Conservation (phyloP, 2,329 filamentous ascomycete genomes). For the Epichloe sp. region DNA sequence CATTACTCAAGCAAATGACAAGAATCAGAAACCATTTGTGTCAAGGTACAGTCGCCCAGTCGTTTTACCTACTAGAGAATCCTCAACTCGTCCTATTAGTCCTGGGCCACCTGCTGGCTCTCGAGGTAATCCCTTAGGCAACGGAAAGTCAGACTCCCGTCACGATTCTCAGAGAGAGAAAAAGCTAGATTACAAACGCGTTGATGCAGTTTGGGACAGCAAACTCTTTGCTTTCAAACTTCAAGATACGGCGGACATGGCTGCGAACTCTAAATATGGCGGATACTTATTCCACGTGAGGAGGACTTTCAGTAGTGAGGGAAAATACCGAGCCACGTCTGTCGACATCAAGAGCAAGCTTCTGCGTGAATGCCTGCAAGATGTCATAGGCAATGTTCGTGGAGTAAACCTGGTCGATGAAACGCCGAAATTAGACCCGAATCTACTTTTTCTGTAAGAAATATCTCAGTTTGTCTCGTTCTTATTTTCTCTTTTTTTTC, state of each 20-base stretch:
- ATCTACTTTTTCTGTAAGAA: conserved; percentile 51
- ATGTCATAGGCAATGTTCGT: conserved; percentile 23
- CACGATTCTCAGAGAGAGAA: conserved; percentile 12
- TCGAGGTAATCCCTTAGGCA: neutral
- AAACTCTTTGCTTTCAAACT: conserved; percentile 38
- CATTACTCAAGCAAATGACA: neutral
- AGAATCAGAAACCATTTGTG: neutral
- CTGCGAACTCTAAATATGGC: conserved; percentile 47
- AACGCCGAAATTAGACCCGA: conserved; percentile 58
- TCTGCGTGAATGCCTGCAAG: conserved; percentile 49
- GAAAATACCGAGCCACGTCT: conserved; percentile 58
- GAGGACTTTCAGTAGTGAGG: conserved; percentile 72
- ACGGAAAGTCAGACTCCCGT: neutral
- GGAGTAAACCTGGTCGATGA: conserved; percentile 69
- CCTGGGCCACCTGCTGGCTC: neutral
- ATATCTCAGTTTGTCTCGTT: neutral
- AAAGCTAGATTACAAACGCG: conserved; percentile 32
- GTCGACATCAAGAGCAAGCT: conserved; percentile 79
- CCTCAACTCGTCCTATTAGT: neutral
- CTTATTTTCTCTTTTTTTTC: neutral
- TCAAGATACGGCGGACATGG: conserved; percentile 37
- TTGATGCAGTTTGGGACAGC: conserved; percentile 42
- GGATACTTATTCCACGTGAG: conserved; percentile 75
- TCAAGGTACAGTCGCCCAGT: neutral
- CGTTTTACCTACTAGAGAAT: neutral